A percentile compares a stretch with the other conserved stretches of the same genome.
Evolutionary conservation across 1,284 basidiomycete genomes (phyloP).

Genomic region (Cryptococcus hybrid): DNA sequence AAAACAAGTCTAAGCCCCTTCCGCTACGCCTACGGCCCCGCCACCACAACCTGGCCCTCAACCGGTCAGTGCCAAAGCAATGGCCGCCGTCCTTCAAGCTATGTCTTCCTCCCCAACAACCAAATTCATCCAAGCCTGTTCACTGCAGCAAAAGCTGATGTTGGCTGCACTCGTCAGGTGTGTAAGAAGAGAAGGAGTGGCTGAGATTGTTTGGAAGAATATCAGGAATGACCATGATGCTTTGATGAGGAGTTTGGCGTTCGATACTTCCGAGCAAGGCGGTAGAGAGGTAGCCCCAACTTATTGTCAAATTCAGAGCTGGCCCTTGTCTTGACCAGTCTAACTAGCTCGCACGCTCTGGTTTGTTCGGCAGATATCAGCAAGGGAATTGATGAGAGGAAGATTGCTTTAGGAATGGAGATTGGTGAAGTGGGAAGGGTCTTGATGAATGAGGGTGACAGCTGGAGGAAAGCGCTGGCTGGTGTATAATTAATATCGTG

Average conservation of each 20-base stretch:
- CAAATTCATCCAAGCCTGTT: constrained; percentile 73
- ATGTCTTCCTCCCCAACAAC: constrained; percentile 92
- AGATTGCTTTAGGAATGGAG: constrained; percentile 49
- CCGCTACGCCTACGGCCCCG: background rate
- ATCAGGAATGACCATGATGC: constrained; percentile 54
- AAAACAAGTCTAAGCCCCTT: constrained; percentile 6
- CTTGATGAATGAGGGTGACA: constrained; percentile 49
- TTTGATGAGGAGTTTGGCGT: constrained; percentile 34
- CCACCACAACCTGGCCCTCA: constrained; percentile 17
- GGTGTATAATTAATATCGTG: constrained; percentile 19
- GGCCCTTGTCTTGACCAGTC: constrained; percentile 33
- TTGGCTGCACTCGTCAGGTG: constrained; percentile 83
- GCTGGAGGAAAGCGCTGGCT: constrained; percentile 46
- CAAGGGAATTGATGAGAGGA: constrained; percentile 37
- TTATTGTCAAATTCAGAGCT: constrained; percentile 44
- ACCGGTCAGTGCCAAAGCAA: constrained; percentile 68
- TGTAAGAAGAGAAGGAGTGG: constrained; percentile 77
- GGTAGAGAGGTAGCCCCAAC: constrained; percentile 5
- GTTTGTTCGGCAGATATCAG: constrained; percentile 35
- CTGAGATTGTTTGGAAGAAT: constrained; percentile 80
- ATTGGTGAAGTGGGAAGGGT: constrained; percentile 50
- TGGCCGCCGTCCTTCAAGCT: constrained; percentile 75
- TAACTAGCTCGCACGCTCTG: constrained; percentile 43
- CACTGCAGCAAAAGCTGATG: constrained; percentile 84
- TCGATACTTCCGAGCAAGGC: constrained; percentile 14